Base-by-base conservation (phyloP, 106 monocot species). In the Posidonia australis region DNA sequence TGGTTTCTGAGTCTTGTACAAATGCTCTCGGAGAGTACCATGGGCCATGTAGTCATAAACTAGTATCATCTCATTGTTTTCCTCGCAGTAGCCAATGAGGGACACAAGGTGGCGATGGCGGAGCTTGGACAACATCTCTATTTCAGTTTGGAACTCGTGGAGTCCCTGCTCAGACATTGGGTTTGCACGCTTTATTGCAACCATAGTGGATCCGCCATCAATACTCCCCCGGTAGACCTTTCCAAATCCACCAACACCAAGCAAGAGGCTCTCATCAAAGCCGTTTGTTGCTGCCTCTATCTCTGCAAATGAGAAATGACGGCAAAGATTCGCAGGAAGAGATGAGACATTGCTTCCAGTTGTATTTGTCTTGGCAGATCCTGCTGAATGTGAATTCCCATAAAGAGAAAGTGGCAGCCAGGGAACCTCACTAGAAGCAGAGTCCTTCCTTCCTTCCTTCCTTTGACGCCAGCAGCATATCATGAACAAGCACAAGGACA, bases 231-330 rank as follows among this genome's bases (percentile, higher is more conserved):
- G 48, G 23, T 91, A 91, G 13, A 91, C 90, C 68, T 91, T 91
- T 23, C 90, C 90, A 67, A 91, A 91, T 5, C 90, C 90, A 18
- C 86, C 90, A 13, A 83, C 86, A 13, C 90, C 90, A 5, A 91
- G 83, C 29, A 91, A 77, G n/a, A 81, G 77, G 26, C 84, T 44
- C 52, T 92, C 84, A 36, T 92, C 80, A 55, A 92, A 92, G 18
- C 78, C 66, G 14, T 80, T 88, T 0, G 87, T 88, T 43, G 92
- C 92, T 5, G 82, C 73, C 55, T 82, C 67, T 2, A 92, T 92
- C 69, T 92, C 87, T 0, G 62, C 73, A 18, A 91, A 81, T 0
- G 84, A 80, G 78, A 92, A 92, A 52, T 92, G 84, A 24, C 87
- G 79, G 72, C 87, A 84, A 52, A 92, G 84, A 46, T 87, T 82